A percentile compares a stretch with the other conserved stretches of the same genome.
These are phyloP conservation scores for Penicillium hordei DNA, from an alignment of 2,329 filamentous ascomycete species.

Conservation along the genomic window DNA sequence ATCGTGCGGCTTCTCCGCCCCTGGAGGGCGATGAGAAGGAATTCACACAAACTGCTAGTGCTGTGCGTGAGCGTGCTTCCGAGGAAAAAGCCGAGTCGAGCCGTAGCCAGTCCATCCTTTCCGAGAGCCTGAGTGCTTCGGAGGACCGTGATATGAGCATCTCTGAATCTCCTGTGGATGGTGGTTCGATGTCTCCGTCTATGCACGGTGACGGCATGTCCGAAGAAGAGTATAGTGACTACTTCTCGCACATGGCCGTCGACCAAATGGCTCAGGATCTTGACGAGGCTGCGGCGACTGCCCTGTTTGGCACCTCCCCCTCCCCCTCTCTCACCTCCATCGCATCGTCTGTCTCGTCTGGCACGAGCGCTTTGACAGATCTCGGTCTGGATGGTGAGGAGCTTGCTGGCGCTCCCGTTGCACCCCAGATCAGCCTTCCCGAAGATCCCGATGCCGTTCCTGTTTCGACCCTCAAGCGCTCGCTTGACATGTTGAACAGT, in stretches of 20 bases:
- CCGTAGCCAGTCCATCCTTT: slow-evolving; percentile 35
- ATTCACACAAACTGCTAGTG: slow-evolving; percentile 92
- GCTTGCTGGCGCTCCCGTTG: slow-evolving; percentile 17
- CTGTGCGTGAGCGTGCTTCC: slow-evolving; percentile 62
- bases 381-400: slow-evolving; percentile 31
- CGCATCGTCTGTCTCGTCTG: slow-evolving; percentile 44
- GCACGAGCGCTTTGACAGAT: slow-evolving; percentile 39
- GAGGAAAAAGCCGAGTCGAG: slow-evolving; percentile 36
- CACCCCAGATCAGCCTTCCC: slow-evolving; percentile 35
- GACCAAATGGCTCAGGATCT: slow-evolving; percentile 30
- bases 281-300: slow-evolving; percentile 36
- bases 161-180: slow-evolving; percentile 33
- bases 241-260: slow-evolving; percentile 34
- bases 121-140: slow-evolving; percentile 47
- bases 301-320: slow-evolving; percentile 44
- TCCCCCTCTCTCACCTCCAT: slow-evolving; percentile 45
- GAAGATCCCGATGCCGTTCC: slow-evolving; percentile 28
- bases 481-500: slow-evolving; percentile 43
- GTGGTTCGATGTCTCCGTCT: slow-evolving; percentile 32
- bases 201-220: slow-evolving; percentile 31
- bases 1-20: slow-evolving; percentile 78
- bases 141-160: slow-evolving; percentile 31
- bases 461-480: slow-evolving; percentile 39
- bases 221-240: slow-evolving; percentile 36
- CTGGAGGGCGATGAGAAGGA: slow-evolving; percentile 94